Evolutionary conservation across 2,329 filamentous ascomycete species (phyloP).

Genomic region (Colletotrichum trifolii): DNA sequence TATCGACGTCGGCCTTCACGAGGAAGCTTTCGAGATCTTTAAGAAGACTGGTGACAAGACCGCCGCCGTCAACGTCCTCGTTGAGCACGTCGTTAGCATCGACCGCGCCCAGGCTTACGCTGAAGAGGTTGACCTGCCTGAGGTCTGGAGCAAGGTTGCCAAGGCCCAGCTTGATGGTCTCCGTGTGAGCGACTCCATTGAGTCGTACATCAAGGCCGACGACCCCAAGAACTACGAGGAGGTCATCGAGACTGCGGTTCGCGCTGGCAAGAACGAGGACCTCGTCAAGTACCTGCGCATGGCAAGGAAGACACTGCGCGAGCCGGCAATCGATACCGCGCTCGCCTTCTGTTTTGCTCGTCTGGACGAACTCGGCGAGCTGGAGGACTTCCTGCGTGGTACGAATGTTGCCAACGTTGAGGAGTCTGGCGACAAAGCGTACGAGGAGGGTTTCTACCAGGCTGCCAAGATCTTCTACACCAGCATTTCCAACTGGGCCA

Average conservation of each 20-base stretch:
- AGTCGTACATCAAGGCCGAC: conserved; percentile 95
- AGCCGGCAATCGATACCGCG: conserved; percentile 92
- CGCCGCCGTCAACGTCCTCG: conserved; percentile 88
- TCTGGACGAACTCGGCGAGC: conserved; percentile 88
- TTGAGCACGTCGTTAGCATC: conserved; percentile 97
- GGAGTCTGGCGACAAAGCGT: conserved; percentile 97
- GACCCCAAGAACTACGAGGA: conserved; percentile 94
- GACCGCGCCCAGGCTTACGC: conserved; percentile 96
- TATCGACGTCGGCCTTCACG: conserved; percentile 92
- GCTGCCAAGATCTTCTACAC: conserved; percentile 97
- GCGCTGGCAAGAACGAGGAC: conserved; percentile 97
- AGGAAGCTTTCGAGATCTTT: conserved; percentile 98
- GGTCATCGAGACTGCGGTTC: conserved; percentile 94
- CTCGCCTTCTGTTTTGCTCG: conserved; percentile 94
- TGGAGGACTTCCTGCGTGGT: conserved; percentile 94
- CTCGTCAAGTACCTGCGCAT: conserved; percentile 96
- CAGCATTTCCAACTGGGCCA: conserved; percentile 99
- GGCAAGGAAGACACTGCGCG: conserved; percentile 95
- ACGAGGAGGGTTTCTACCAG: conserved; percentile 92
- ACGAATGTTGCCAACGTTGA: conserved; percentile 97
- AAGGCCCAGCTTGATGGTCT: conserved; percentile 98
- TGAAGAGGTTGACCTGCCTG: conserved; percentile 90
- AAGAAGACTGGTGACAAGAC: conserved; percentile 95
- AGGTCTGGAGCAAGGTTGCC: conserved; percentile 98
- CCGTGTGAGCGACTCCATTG: conserved; percentile 90